Evolutionary conservation across 2,329 filamentous ascomycete species (phyloP).

Genomic region (Decorospora gaudefroyi): DNA sequence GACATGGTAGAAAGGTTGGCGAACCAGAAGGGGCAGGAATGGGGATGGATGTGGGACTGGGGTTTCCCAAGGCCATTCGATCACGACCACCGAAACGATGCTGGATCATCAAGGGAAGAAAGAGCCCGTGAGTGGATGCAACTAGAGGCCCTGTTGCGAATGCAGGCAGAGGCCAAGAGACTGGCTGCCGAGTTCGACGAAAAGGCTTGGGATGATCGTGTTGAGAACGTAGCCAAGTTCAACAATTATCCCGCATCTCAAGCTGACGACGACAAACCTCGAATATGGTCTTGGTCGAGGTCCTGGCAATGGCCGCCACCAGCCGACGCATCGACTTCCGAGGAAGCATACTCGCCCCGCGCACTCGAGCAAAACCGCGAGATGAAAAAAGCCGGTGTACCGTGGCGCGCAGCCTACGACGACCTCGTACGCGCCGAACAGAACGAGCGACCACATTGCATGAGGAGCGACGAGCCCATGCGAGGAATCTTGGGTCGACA

Average conservation of each 20-base stretch:
- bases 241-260: not conserved
- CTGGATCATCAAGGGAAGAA: constrained; percentile 6
- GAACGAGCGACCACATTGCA: constrained; percentile 11
- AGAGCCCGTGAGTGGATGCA: not conserved
- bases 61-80: constrained; percentile 39
- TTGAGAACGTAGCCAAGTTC: not conserved
- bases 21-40: constrained; percentile 41
- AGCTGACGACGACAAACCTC: constrained; percentile 1
- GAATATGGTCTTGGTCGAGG: constrained; percentile 18
- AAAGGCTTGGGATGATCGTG: constrained; percentile 10
- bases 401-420: constrained; percentile 64
- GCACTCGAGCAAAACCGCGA: constrained; percentile 55
- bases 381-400: constrained; percentile 44
- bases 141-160: constrained; percentile 5
- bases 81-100: constrained; percentile 6
- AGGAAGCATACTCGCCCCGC: constrained; percentile 57
- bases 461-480: constrained; percentile 4
- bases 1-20: constrained; percentile 36
- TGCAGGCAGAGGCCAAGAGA: constrained; percentile 14
- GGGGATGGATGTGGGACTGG: constrained; percentile 46
- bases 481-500: too few species aligned
- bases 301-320: constrained; percentile 31
- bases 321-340: constrained; percentile 8
- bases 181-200: constrained; percentile 12
- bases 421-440: constrained; percentile 57